phyloP scores from a whole-genome alignment of 805 yeast genomes.

The Nakazawaea laoshanensis region DNA sequence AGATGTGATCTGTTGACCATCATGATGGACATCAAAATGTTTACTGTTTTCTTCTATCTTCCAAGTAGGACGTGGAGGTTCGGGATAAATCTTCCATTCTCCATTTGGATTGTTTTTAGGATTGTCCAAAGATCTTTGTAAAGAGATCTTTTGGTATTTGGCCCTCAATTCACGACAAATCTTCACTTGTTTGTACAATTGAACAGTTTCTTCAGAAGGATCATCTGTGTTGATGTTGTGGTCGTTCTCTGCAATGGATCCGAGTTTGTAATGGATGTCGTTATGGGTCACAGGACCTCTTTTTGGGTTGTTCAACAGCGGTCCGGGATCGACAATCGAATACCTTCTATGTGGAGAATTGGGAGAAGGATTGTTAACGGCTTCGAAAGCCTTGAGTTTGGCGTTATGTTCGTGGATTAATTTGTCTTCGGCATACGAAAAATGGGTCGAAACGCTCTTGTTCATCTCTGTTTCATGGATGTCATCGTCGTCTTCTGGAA shows the following conservation, averaged over 20 bases:
- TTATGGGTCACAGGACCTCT: conserved; percentile 1
- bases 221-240: conserved; percentile 42
- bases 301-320: conserved; percentile 20
- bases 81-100: conserved; percentile 80
- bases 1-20: conserved; percentile 16
- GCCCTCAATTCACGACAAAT: conserved; percentile 66
- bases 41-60: conserved; percentile 27
- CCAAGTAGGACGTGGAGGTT: conserved; percentile 91
- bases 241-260: conserved; percentile 36
- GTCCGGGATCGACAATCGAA: conserved; percentile 30
- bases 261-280: conserved; percentile 29
- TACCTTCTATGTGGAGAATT: conserved; percentile 18
- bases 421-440: conserved; percentile 57
- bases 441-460: conserved; percentile 36
- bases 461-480: conserved; percentile 7
- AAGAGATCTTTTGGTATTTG: conserved; percentile 62
- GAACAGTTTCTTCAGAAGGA: conserved; percentile 63
- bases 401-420: conserved; percentile 59
- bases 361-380: conserved; percentile 19
- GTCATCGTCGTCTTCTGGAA: conserved; percentile 4
- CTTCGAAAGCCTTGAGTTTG: conserved; percentile 50
- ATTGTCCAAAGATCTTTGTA: conserved; percentile 68
- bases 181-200: conserved; percentile 52
- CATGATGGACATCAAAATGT: conserved; percentile 18
- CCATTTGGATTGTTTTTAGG: conserved; percentile 60